phyloP scores from a whole-genome alignment of 2,329 filamentous ascomycete species.

The Alternaria gansuensis region DNA sequence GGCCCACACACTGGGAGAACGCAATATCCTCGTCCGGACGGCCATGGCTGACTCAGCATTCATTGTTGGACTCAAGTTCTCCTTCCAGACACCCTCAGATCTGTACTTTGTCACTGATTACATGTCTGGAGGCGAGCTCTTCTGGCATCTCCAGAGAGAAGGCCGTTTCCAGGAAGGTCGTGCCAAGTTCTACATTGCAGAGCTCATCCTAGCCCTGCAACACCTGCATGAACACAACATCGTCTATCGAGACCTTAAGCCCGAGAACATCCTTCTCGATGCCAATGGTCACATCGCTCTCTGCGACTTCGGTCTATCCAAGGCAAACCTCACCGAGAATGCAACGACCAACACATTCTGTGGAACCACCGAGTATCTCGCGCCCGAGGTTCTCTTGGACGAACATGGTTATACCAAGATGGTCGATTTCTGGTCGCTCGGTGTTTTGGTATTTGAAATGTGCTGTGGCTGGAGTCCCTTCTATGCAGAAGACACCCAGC shows the following conservation, averaged over 20 bases:
- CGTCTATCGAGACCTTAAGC: constrained; percentile 96
- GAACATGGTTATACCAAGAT: constrained; percentile 99
- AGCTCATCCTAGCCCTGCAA: constrained; percentile 92
- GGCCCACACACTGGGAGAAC: constrained; percentile 93
- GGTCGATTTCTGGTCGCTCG: constrained; percentile 99
- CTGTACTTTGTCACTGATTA: constrained; percentile 99
- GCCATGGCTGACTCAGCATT: constrained; percentile 96
- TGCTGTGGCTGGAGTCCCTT: constrained; percentile 99
- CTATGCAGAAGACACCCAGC: constrained; percentile 98
- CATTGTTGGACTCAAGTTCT: constrained; percentile 97
- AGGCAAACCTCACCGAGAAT: constrained; percentile 95
- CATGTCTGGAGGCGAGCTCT: constrained; percentile 98
- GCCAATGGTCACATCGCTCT: constrained; percentile 97
- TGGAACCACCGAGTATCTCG: constrained; percentile 96
- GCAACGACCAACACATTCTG: constrained; percentile 99
- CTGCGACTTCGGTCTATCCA: constrained; percentile 96
- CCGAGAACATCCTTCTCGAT: constrained; percentile 95
- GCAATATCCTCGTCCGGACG: constrained; percentile 95
- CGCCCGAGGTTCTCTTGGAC: constrained; percentile 92
- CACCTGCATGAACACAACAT: constrained; percentile 97
- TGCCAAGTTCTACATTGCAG: constrained; percentile 98
- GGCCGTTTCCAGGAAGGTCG: constrained; percentile 93
- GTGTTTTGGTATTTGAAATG: constrained; percentile 98
- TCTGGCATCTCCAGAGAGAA: constrained; percentile 98
- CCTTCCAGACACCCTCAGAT: constrained; percentile 96